Base-by-base conservation (phyloP, 139 green algal species). In the Picochlorum sp. region DNA sequence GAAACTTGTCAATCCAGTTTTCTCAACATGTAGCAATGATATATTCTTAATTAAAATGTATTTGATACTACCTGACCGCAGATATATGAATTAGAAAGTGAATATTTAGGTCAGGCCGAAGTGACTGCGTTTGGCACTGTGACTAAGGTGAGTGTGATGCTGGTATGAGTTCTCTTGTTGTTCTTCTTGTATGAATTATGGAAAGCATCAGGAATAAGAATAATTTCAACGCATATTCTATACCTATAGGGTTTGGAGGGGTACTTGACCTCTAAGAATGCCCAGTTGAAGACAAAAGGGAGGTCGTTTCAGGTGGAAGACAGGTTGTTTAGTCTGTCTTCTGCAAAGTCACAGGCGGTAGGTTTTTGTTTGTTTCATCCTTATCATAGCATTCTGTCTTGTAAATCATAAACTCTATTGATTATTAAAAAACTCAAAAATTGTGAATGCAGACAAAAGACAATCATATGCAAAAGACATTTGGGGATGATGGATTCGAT, bases 201-300 rank as follows among this genome's bases (percentile, higher is more conserved):
- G 28, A 41, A n/a, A n/a, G n/a, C n/a, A n/a, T n/a, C n/a, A n/a
- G n/a, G 6, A n/a, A 22, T 37, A 47, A 14, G 10, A 7, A 32
- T 8, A 22, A 32, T 30, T 26, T 10, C 32, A 9, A 2, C 16
- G 5, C 22, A 7, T n/a, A 26, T 44, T 28, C 32, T 47, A n/a
- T 55, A 30, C 10, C 8, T 33, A 63, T 74, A 89, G 80, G 83
- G 83, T 13, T 90, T 87, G 62, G 81, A 88, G 41, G 83, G 81
- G 12, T 85, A 81, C 59, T 62, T 91, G 33, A 75, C 76, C 6
- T 78, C 68, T 3, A 91, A 91, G 51, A 81, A 85, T 39, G 61
- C 73, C 0, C 40, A 80, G 16, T 50, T 78, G 18, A 85, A 82
- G 37, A 80, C 80, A 25, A 62, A 73, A 31, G 58, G 59, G n/a